These are phyloP conservation scores for Schizophyllum amplum DNA, from an alignment of 1,284 basidiomycete genomes.

Conservation along the genomic window DNA sequence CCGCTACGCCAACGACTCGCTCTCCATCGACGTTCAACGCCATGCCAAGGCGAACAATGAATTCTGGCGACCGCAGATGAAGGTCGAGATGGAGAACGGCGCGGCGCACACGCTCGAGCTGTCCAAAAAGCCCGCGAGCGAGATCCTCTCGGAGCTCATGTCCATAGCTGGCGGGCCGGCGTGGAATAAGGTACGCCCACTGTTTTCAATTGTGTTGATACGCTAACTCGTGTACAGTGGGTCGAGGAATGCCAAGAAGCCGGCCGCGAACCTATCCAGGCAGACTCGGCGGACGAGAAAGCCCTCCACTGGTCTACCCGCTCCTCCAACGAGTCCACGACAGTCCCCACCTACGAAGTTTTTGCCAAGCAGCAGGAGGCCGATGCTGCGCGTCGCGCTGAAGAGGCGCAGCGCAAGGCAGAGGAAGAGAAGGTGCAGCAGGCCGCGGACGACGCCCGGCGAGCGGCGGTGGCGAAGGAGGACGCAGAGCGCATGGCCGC, in stretches of 20 bases:
- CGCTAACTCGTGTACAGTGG: neutral
- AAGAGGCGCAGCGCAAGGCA: neutral
- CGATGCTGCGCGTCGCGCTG: neutral
- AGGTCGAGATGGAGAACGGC: neutral
- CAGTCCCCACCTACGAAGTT: neutral
- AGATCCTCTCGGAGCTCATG: neutral
- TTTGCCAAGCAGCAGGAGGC: neutral
- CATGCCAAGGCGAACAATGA: neutral
- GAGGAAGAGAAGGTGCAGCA: too few relatives aligned
- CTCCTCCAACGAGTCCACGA: neutral
- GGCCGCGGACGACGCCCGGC: too few relatives aligned
- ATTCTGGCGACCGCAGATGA: neutral
- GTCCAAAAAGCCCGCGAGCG: neutral
- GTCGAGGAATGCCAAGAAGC: neutral
- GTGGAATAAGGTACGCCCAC: neutral
- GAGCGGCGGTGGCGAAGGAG: too few relatives aligned
- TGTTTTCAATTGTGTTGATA: neutral
- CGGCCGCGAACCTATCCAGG: neutral
- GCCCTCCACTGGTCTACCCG: neutral
- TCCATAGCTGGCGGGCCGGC: neutral
- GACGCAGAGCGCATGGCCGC: neutral
- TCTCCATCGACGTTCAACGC: neutral
- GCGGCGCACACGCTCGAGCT: neutral
- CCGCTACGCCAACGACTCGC: neutral
- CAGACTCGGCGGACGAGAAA: neutral